Base-by-base conservation (phyloP, 257 asterid species). In the Solanum ossicruentum region DNA sequence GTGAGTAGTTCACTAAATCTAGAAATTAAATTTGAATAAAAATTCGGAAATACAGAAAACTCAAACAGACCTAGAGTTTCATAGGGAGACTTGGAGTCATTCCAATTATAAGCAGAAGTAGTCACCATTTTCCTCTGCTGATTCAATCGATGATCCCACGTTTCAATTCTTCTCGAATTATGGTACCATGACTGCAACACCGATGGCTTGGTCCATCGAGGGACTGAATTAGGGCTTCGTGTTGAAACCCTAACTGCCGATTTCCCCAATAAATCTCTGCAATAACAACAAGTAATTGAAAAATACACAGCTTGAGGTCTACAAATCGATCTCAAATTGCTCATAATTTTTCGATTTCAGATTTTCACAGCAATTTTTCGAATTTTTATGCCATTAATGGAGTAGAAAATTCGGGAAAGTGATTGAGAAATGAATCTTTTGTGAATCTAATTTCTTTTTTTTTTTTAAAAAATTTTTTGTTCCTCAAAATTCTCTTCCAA, bases 81-180 rank as follows among this genome's bases (percentile, higher is more conserved):
- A 56, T 96, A 94, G 0, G 99, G 99, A 69, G 99, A 94, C 83
- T 91, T 96, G 77, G 94, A 84, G 55, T 90, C 93, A 0, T 94
- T 89, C 98, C 99, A 96, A 89, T 94, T 91, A 41, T 94, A 90
- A 85, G 97, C 95, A 91, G 86, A 91, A 13, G 95, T 93, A 28
- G 94, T 91, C 81, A 90, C 97, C 93, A 91, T 94, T 86, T 95
- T 88, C 89, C 97, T 87, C 87, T 94, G 98, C 67, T 92, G 97
- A 67, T 93, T 94, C 89, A 90, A 89, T 72, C 89, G 65, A 80
- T 17, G 13, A 81, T 63, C 65, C 86, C 83, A 88, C 55, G 84
- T 69, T 15, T 81, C 86, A 51, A 63, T 45, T 84, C 84, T 86
- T 20, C 73, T 54, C 12, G 87, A 83, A 66, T 78, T 82, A 88